Base-by-base conservation (phyloP, 2,329 filamentous ascomycete genomes). In the Penicillium crustosum region DNA sequence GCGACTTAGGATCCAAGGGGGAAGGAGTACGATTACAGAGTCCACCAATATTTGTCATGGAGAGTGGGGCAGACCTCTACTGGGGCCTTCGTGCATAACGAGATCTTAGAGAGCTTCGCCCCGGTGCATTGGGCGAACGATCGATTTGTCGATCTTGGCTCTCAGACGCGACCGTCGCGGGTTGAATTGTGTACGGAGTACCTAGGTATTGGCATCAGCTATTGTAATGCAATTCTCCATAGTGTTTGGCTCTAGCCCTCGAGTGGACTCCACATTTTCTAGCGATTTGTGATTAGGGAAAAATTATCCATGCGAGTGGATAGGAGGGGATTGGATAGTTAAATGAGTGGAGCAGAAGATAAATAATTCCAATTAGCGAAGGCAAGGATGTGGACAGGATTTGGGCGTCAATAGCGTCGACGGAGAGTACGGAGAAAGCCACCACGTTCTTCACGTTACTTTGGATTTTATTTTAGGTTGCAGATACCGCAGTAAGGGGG, bases 91-190 rank as follows among this genome's bases (percentile, higher is more conserved):
- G 4, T n/a, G 27, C 42, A 33, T 13, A 25, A n/a, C 38, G 4
- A 44, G 27, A 45, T 45, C 39, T 27, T 31, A 42, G 21, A 7
- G 39, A n/a, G 13, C 33, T 39, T 39, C 33, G 50, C 49, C 48
- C 57, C 44, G 43, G 50, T 10, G 25, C 36, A 25, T 52, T 59
- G 63, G 59, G 50, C 55, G 47, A 55, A 44, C 35, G 58, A 66
- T 65, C 61, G 62, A 61, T 52, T 42, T 55, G 53, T 53, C 43
- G 56, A 59, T 64, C 59, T 21, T n/a, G 8, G 19, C 36, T 49
- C 35, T 49, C 27, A 48, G 38, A 57, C 0, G 50, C 29, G 50
- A 53, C 41, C 43, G n/a, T 6, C 39, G 48, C 19, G 29, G 44
- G 45, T 35, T 35, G 41, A 51, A 31, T 12, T 25, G n/a, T n/a